These are phyloP conservation scores for Chamaecyparis obtusa DNA, from an alignment of 75 land plant genomes.

Conservation along the genomic window DNA sequence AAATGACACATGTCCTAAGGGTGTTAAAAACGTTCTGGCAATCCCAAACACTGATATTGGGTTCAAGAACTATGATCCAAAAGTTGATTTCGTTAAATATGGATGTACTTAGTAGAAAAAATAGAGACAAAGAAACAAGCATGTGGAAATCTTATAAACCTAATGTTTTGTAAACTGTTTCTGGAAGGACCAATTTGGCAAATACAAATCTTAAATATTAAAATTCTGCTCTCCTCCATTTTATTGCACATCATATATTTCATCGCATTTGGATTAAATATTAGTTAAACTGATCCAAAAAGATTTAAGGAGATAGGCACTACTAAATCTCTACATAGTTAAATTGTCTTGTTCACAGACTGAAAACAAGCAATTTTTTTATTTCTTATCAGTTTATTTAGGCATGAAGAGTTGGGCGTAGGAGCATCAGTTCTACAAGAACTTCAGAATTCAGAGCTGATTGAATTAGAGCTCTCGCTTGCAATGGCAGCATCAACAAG, in stretches of 20 bases:
- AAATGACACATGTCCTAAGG: background rate
- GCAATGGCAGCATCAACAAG: conserved; percentile 18
- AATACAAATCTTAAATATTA: too few relatives aligned
- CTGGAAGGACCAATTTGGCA: background rate
- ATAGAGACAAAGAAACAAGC: background rate
- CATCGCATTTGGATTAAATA: background rate
- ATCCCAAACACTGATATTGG: background rate
- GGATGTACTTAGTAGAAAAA: background rate
- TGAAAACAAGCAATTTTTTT: background rate
- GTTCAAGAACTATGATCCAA: background rate
- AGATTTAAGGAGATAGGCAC: background rate
- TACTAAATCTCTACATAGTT: background rate
- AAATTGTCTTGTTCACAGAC: background rate
- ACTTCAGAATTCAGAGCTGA: conserved; percentile 14
- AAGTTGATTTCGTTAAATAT: background rate
- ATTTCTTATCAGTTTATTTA: conserved; percentile 19
- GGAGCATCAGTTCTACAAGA: conserved; percentile 28
- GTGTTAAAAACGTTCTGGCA: background rate
- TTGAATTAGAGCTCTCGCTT: conserved; percentile 35
- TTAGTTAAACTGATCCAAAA: background rate
- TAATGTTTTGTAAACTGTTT: too few relatives aligned
- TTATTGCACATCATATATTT: too few relatives aligned
- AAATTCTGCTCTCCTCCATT: background rate
- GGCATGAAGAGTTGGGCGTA: conserved; percentile 28
- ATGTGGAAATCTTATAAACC: background rate